Evolutionary conservation across 2,329 filamentous ascomycete species (phyloP).

Genomic region (Aspergillus cejpii): DNA sequence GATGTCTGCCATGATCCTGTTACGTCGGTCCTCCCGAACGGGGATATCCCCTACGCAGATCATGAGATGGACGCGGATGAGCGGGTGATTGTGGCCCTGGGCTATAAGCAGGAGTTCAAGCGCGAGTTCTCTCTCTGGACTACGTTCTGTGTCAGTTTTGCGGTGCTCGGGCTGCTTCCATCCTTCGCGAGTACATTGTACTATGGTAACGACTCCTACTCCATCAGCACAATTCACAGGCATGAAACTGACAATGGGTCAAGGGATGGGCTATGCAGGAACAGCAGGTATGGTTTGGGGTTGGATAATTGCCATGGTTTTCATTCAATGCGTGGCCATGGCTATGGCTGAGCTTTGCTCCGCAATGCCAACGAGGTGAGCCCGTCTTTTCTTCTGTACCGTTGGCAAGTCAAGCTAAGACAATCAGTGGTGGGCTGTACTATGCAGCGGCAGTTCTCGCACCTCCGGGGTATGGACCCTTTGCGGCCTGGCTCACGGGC

Average conservation of each 20-base stretch:
- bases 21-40: constrained; percentile 33
- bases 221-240: background rate
- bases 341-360: constrained; percentile 66
- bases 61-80: constrained; percentile 38
- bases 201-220: constrained; percentile 51
- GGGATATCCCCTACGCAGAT: constrained; percentile 33
- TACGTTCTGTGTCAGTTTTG: constrained; percentile 67
- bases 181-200: constrained; percentile 65
- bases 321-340: constrained; percentile 64
- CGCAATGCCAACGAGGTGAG: constrained; percentile 60
- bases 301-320: constrained; percentile 65
- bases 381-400: background rate
- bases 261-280: constrained; percentile 49
- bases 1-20: constrained; percentile 29
- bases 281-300: constrained; percentile 66
- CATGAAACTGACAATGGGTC: constrained; percentile 3
- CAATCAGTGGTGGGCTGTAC: constrained; percentile 57
- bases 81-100: constrained; percentile 38
- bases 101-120: constrained; percentile 58
- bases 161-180: constrained; percentile 63
- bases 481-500: constrained; percentile 62
- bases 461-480: constrained; percentile 57
- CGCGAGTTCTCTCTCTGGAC: constrained; percentile 68
- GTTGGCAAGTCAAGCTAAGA: background rate
- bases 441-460: constrained; percentile 67